A percentile compares a stretch with the other conserved stretches of the same genome.
These are phyloP conservation scores for Wallacemonas sp. DNA, from an alignment of 208 protist genomes.

Conservation along the genomic window DNA sequence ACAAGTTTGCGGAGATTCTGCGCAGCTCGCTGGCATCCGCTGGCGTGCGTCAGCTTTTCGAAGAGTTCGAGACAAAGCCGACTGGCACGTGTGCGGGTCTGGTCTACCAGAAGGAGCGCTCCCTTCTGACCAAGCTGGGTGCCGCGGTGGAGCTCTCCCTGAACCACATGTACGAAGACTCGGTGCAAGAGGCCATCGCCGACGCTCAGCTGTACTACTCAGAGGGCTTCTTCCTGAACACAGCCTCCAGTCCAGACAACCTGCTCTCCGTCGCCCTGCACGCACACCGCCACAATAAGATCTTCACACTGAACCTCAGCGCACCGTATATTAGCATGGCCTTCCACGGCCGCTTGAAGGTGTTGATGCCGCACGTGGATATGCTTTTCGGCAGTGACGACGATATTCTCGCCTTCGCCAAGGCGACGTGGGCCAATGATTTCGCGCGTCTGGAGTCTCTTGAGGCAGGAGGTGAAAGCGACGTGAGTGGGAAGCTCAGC, in stretches of 20 bases:
- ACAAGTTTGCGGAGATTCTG: constrained; percentile 87
- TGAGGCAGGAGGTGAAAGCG: background rate
- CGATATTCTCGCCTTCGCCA: constrained; percentile 86
- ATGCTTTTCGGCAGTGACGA: constrained; percentile 95
- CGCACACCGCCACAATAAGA: constrained; percentile 82
- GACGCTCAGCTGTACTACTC: constrained; percentile 78
- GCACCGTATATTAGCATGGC: constrained; percentile 94
- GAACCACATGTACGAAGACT: constrained; percentile 41
- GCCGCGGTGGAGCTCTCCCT: constrained; percentile 92
- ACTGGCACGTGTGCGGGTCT: constrained; percentile 97
- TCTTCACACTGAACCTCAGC: constrained; percentile 93
- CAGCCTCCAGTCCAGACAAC: constrained; percentile 87
- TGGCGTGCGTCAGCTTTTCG: constrained; percentile 74
- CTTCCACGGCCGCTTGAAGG: constrained; percentile 78
- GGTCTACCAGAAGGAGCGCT: constrained; percentile 88
- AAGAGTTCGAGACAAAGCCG: constrained; percentile 51
- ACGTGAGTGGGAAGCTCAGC: background rate
- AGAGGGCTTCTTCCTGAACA: constrained; percentile 95
- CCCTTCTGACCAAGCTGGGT: constrained; percentile 94
- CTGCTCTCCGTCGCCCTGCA: constrained; percentile 77
- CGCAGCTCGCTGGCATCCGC: constrained; percentile 48
- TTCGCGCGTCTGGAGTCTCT: constrained; percentile 20
- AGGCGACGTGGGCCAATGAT: constrained; percentile 51
- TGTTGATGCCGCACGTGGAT: constrained; percentile 91
- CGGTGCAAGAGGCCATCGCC: constrained; percentile 57